These are phyloP conservation scores for Torulaspora franciscae DNA, from an alignment of 805 yeast genomes.

Conservation along the genomic window DNA sequence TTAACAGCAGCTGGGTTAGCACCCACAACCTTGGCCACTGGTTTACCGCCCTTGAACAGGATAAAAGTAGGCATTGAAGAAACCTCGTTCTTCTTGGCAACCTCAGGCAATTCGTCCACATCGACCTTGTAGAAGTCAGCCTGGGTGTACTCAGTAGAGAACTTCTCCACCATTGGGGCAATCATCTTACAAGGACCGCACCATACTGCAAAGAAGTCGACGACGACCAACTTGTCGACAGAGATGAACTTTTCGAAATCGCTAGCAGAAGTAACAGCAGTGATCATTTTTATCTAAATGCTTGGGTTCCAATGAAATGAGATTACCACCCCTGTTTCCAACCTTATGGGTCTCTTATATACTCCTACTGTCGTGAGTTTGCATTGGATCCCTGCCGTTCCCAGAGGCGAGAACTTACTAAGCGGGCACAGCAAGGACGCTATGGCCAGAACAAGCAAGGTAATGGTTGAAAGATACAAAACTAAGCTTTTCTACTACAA, in stretches of 20 bases:
- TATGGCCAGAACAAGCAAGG: constrained; percentile 6
- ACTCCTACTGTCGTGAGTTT: background rate
- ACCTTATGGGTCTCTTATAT: background rate
- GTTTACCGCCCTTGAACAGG: constrained; percentile 78
- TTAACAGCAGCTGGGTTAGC: constrained; percentile 85
- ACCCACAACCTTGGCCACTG: constrained; percentile 76
- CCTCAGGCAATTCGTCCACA: constrained; percentile 74
- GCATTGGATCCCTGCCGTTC: constrained; percentile 4
- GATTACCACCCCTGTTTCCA: background rate
- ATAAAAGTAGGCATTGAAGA: constrained; percentile 65
- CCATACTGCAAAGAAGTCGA: constrained; percentile 97
- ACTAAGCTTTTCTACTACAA: background rate
- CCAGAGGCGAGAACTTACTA: constrained; percentile 12
- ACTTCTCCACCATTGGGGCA: constrained; percentile 87
- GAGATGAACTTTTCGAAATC: constrained; percentile 67
- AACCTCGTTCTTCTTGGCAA: constrained; percentile 62
- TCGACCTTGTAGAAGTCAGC: constrained; percentile 86
- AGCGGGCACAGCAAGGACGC: constrained; percentile 8
- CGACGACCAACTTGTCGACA: constrained; percentile 73
- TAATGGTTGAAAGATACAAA: background rate
- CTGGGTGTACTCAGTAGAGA: constrained; percentile 54
- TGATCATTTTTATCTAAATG: constrained; percentile 44
- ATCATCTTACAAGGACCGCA: constrained; percentile 99
- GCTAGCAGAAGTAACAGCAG: constrained; percentile 42
- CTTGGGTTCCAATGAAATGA: too few species aligned